Evolutionary conservation across 2,329 filamentous ascomycete species (phyloP).

Genomic region (Penicillium decumbens): DNA sequence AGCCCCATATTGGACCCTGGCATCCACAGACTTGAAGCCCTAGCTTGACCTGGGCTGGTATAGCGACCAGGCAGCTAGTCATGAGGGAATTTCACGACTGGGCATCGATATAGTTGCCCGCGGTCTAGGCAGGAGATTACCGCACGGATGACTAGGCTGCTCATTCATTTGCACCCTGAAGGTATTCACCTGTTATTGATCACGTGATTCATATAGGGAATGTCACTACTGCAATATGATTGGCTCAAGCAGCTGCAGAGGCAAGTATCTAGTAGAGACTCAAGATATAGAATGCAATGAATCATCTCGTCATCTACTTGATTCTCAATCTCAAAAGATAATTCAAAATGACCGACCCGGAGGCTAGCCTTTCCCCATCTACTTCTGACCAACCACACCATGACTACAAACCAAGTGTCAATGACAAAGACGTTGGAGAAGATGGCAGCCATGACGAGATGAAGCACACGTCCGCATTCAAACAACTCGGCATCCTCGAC

Average conservation of each 20-base stretch:
- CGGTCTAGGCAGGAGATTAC: too few species aligned
- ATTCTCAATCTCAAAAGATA: neutral
- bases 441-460: neutral
- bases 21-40: too few species aligned
- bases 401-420: conserved; percentile 1
- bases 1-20: too few species aligned
- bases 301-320: neutral
- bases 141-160: too few species aligned
- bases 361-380: conserved; percentile 13
- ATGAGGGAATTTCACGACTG: too few species aligned
- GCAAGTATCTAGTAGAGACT: neutral
- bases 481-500: conserved; percentile 57
- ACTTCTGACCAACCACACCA: conserved; percentile 4
- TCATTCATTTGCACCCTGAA: too few species aligned
- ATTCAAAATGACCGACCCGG: neutral
- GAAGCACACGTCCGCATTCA: conserved; percentile 33
- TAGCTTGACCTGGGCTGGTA: too few species aligned
- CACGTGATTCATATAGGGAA: neutral
- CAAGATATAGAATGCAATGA: neutral
- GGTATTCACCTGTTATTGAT: neutral
- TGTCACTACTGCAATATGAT: neutral
- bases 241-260: neutral
- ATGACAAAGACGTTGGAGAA: conserved; percentile 3
- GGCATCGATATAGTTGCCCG: too few species aligned
- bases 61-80: too few species aligned